Evolutionary conservation across 805 yeast species (phyloP).

Genomic region (Maudiozyma barnettii): DNA sequence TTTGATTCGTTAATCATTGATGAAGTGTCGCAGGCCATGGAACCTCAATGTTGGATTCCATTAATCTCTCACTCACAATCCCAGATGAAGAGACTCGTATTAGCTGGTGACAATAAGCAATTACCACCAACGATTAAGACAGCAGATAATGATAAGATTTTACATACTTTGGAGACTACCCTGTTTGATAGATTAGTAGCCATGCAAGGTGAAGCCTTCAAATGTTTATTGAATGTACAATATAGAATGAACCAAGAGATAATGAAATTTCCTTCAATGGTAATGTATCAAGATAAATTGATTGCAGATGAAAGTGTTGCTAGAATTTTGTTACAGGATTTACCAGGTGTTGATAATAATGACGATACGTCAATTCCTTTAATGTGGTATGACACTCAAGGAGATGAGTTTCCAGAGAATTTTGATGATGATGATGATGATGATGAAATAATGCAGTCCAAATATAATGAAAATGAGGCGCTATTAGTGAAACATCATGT

Average conservation of each 20-base stretch:
- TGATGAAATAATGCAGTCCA: constrained; percentile 20
- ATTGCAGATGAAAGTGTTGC: constrained; percentile 54
- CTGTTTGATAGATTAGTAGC: constrained; percentile 71
- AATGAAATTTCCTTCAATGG: constrained; percentile 66
- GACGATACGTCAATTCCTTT: constrained; percentile 50
- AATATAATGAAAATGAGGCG: constrained; percentile 71
- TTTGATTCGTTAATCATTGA: constrained; percentile 84
- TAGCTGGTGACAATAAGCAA: constrained; percentile 92
- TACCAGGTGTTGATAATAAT: constrained; percentile 38
- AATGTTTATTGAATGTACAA: constrained; percentile 60
- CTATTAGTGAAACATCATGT: constrained; percentile 52
- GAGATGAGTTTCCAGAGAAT: constrained; percentile 69
- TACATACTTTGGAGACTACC: constrained; percentile 47
- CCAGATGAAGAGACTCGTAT: constrained; percentile 44
- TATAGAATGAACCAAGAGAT: constrained; percentile 78
- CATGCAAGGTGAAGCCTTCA: constrained; percentile 36
- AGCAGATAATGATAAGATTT: constrained; percentile 33
- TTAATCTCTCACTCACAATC: constrained; percentile 52
- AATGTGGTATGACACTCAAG: constrained; percentile 90
- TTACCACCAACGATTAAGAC: constrained; percentile 84
- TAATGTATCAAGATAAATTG: constrained; percentile 54
- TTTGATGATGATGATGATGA: constrained; percentile 27
- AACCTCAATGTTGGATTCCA: constrained; percentile 97
- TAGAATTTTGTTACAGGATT: constrained; percentile 42
- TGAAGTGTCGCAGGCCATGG: constrained; percentile 89